Conservation (phyloP, 331 rosid species). For the Stylosanthes scabra region DNA sequence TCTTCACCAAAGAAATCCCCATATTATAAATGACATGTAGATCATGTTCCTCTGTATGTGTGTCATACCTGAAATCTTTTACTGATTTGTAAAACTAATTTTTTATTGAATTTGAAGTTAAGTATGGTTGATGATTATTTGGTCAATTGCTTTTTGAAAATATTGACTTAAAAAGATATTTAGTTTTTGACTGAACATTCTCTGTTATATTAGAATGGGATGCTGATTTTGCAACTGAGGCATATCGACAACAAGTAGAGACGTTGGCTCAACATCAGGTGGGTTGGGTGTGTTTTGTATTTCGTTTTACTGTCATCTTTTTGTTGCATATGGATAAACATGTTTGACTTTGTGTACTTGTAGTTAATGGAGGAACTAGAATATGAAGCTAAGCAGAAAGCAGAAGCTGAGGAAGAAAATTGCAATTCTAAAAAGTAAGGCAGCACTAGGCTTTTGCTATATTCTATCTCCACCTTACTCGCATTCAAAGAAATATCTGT, state of each 20-base stretch:
- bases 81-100: slow-evolving; percentile 1
- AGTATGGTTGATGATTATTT: slow-evolving; percentile 21
- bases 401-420: slow-evolving; percentile 76
- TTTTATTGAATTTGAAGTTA: slow-evolving; percentile 8
- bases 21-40: slow-evolving; percentile 14
- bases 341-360: slow-evolving; percentile 24
- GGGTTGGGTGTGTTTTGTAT: slow-evolving; percentile 30
- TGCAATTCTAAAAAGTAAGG: slow-evolving; percentile 69
- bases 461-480: not conserved
- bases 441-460: slow-evolving; percentile 34
- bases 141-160: slow-evolving; percentile 20
- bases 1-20: no score
- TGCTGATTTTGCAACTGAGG: slow-evolving; percentile 97
- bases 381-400: slow-evolving; percentile 82
- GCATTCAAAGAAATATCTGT: not conserved
- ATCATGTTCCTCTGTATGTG: slow-evolving; percentile 18
- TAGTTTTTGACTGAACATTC: slow-evolving; percentile 35
- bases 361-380: slow-evolving; percentile 98
- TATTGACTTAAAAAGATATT: slow-evolving; percentile 21
- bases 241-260: slow-evolving; percentile 98
- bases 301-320: slow-evolving; percentile 16
- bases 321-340: not conserved
- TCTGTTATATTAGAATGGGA: slow-evolving; percentile 79
- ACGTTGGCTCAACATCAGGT: slow-evolving; percentile 97
- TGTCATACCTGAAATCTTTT: slow-evolving; percentile 4